Conservation (phyloP, 495 filamentous ascomycete genomes). For the Hypoxylon lienhwacheense region DNA sequence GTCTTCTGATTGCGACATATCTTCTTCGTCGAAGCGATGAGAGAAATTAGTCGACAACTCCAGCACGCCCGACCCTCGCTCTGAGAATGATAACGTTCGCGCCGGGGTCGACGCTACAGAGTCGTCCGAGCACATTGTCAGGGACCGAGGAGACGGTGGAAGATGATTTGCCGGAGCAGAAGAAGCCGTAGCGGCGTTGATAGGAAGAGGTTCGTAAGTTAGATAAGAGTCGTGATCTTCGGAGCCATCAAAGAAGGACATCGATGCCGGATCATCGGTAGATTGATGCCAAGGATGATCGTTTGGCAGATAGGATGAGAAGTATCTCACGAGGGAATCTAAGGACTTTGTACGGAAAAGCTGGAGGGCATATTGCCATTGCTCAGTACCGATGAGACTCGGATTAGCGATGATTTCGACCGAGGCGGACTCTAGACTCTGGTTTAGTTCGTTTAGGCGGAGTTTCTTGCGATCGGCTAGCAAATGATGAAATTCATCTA, state of each 20-base stretch:
- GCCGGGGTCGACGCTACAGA: slow-evolving; percentile 46
- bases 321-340: slow-evolving; percentile 56
- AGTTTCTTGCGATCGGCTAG: slow-evolving; percentile 50
- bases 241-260: slow-evolving; percentile 43
- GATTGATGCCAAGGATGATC: slow-evolving; percentile 44
- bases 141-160: slow-evolving; percentile 51
- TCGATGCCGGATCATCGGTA: slow-evolving; percentile 30
- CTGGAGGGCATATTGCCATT: slow-evolving; percentile 54
- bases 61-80: slow-evolving; percentile 45
- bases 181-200: slow-evolving; percentile 24
- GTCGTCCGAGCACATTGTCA: slow-evolving; percentile 51
- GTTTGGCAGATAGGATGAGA: slow-evolving; percentile 53
- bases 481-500: slow-evolving; percentile 51
- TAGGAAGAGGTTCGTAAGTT: slow-evolving; percentile 48
- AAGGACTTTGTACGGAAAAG: slow-evolving; percentile 56
- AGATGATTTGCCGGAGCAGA: slow-evolving; percentile 37
- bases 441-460: slow-evolving; percentile 50
- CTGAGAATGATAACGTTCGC: slow-evolving; percentile 50
- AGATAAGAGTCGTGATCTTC: slow-evolving; percentile 40
- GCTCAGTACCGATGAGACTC: slow-evolving; percentile 51
- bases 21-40: slow-evolving; percentile 37
- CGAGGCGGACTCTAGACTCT: slow-evolving; percentile 52
- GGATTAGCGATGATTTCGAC: slow-evolving; percentile 56
- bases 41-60: slow-evolving; percentile 29
- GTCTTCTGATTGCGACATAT: slow-evolving; percentile 40